These are phyloP conservation scores for Clavispora carvajalis DNA, from an alignment of 805 yeast genomes.

Conservation along the genomic window DNA sequence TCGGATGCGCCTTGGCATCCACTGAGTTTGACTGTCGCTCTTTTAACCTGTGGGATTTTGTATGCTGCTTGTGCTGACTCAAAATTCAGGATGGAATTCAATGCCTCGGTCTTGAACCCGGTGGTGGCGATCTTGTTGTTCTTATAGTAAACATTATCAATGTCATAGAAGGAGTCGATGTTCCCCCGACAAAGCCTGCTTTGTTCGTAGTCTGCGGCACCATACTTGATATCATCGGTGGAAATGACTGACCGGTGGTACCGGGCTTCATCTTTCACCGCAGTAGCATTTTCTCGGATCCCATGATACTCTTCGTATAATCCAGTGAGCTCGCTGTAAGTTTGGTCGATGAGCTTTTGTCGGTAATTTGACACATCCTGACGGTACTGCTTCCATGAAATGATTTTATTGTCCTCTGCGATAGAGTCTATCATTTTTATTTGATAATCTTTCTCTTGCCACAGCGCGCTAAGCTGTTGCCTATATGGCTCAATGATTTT, in stretches of 20 bases:
- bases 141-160: constrained; percentile 19
- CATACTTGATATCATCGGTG: constrained; percentile 11
- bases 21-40: constrained; percentile 8
- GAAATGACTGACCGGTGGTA: constrained; percentile 26
- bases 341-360: constrained; percentile 20
- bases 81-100: constrained; percentile 4
- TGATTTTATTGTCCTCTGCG: constrained; percentile 19
- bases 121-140: constrained; percentile 31
- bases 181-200: constrained; percentile 6
- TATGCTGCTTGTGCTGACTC: constrained; percentile 5
- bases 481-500: constrained; percentile 19
- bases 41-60: constrained; percentile 13
- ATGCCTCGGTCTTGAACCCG: constrained; percentile 17
- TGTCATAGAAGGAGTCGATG: constrained; percentile 18
- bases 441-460: constrained; percentile 28
- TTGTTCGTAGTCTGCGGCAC: constrained; percentile 7
- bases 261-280: constrained; percentile 8
- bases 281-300: constrained; percentile 13
- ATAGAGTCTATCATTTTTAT: constrained; percentile 17
- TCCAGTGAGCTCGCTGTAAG: constrained; percentile 22
- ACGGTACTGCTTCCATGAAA: constrained; percentile 34
- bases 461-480: constrained; percentile 19
- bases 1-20: constrained; percentile 12
- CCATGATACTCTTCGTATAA: constrained; percentile 27
- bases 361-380: constrained; percentile 20